Evolutionary conservation across 805 yeast genomes (phyloP), one percentile per base, ranked within the genome.

Genomic region (Pichia pseudocactophila): DNA sequence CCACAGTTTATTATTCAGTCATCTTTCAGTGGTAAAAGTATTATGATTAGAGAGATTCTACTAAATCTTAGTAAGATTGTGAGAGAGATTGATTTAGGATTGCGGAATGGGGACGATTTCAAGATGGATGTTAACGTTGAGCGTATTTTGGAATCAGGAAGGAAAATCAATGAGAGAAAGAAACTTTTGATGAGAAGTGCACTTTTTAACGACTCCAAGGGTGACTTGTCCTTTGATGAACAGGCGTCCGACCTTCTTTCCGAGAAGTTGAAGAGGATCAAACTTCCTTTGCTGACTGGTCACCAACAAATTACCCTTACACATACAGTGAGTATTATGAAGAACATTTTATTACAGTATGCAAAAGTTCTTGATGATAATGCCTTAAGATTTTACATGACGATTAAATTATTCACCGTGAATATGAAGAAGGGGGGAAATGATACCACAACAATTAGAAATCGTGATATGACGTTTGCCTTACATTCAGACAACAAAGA

Each of bases 401-500:
- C 94, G 3, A 74, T 77, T 51, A 81, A 77, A 50, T 63, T 89
- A 35, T 83, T 74, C 52, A 77, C 76, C 49, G 60, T 62, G 37
- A 64, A 64, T 41, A 30, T 59, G 31, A 57, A 70, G 8, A 60
- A 66, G 30, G 63, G 47, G n/a, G 36, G 16, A 11, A 38, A 17
- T 7, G 26, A 39, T 32, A 27, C 41, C 12, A 56, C 63, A 17
- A 59, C 69, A 6, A 64, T 89, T 47, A 70, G 80, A 1, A 81
- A 82, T 78, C 70, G 97, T 54, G 97, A 90, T 61, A 72, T 82
- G 41, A 72, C 74, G 39, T 90, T 95, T 89, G 97, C 96, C 0
- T 63, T 84, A 19, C 94, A 87, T 59, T 80, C 92, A 42, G 82
- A 78, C 36, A 79, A 84, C 46, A 84, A 82, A 49, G 88, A 82